phyloP scores from a whole-genome alignment of 2,329 filamentous ascomycete species.

The Aspergillus vadensis region DNA sequence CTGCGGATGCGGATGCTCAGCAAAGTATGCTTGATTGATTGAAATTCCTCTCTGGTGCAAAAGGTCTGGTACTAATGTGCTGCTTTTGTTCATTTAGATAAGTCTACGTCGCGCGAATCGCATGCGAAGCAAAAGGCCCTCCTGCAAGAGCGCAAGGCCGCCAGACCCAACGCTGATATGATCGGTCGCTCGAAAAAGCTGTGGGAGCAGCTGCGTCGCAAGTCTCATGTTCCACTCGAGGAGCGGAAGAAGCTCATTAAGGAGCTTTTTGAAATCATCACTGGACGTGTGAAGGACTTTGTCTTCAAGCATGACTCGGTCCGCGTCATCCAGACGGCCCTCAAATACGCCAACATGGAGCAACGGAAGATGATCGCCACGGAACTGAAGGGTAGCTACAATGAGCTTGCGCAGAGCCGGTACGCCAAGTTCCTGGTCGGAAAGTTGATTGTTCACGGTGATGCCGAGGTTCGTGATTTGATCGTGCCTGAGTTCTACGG shows the following conservation, averaged over 20 bases:
- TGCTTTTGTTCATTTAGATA: conserved; percentile 50
- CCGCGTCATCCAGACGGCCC: conserved; percentile 91
- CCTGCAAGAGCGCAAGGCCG: conserved; percentile 82
- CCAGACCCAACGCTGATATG: conserved; percentile 89
- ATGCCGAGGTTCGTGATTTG: conserved; percentile 80
- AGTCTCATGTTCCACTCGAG: conserved; percentile 88
- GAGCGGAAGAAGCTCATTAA: conserved; percentile 84
- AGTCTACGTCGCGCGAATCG: conserved; percentile 75
- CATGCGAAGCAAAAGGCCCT: conserved; percentile 92
- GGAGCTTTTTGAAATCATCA: conserved; percentile 89
- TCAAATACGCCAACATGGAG: conserved; percentile 88
- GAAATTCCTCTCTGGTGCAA: conserved; percentile 18
- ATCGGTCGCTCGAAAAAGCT: conserved; percentile 91
- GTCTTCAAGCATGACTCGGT: conserved; percentile 98
- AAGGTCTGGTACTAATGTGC: conserved; percentile 12
- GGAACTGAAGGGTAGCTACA: conserved; percentile 83
- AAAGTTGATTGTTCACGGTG: conserved; percentile 91
- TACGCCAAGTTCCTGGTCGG: conserved; percentile 98
- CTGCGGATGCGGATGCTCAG: conserved; percentile 23
- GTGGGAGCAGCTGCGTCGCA: conserved; percentile 90
- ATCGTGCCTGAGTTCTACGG: conserved; percentile 96
- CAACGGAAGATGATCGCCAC: conserved; percentile 83
- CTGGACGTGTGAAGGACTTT: conserved; percentile 88
- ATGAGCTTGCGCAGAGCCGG: conserved; percentile 83
- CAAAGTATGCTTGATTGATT: conserved; percentile 26